phyloP scores from a whole-genome alignment of 2,329 filamentous ascomycete species.

The Passalora sequoiae region DNA sequence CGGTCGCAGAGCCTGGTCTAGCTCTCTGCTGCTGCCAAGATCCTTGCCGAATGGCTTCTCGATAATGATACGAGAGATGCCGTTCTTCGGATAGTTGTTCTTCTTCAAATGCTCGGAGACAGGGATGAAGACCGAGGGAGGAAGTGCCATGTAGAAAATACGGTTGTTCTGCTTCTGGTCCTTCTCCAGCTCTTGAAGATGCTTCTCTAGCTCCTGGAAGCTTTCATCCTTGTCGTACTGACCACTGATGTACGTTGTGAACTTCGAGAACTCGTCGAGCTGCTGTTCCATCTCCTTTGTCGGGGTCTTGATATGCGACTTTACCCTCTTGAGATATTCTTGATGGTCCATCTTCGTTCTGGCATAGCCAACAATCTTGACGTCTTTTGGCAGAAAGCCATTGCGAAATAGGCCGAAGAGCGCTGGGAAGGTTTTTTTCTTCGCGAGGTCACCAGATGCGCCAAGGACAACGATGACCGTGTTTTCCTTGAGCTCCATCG shows the following conservation, averaged over 20 bases:
- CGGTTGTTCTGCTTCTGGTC: slow-evolving; percentile 78
- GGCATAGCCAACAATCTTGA: slow-evolving; percentile 97
- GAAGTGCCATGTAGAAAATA: slow-evolving; percentile 98
- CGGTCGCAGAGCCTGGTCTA: slow-evolving; percentile 89
- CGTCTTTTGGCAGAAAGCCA: slow-evolving; percentile 94
- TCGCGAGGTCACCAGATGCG: slow-evolving; percentile 93
- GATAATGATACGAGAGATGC: slow-evolving; percentile 91
- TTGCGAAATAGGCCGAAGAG: slow-evolving; percentile 97
- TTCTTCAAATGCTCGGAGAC: slow-evolving; percentile 96
- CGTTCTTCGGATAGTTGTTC: slow-evolving; percentile 89
- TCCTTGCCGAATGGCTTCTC: slow-evolving; percentile 99
- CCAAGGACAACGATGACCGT: slow-evolving; percentile 94
- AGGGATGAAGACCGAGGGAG: slow-evolving; percentile 94
- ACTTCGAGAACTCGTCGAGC: slow-evolving; percentile 77
- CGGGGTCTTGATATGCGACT: slow-evolving; percentile 97
- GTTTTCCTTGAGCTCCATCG: slow-evolving; percentile 96
- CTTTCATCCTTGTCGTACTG: slow-evolving; percentile 97
- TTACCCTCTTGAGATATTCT: slow-evolving; percentile 89
- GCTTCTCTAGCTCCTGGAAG: slow-evolving; percentile 77
- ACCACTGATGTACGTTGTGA: slow-evolving; percentile 92
- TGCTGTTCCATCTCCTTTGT: slow-evolving; percentile 97
- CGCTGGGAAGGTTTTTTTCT: slow-evolving; percentile 99
- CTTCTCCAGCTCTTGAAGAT: slow-evolving; percentile 79
- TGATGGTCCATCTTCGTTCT: slow-evolving; percentile 98
- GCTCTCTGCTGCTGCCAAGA: slow-evolving; percentile 83